Percentiles rank a stretch among this genome's conserved stretches.
Conservation (phyloP, 1,139 yeast genomes). For the Candida dubliniensis region DNA sequence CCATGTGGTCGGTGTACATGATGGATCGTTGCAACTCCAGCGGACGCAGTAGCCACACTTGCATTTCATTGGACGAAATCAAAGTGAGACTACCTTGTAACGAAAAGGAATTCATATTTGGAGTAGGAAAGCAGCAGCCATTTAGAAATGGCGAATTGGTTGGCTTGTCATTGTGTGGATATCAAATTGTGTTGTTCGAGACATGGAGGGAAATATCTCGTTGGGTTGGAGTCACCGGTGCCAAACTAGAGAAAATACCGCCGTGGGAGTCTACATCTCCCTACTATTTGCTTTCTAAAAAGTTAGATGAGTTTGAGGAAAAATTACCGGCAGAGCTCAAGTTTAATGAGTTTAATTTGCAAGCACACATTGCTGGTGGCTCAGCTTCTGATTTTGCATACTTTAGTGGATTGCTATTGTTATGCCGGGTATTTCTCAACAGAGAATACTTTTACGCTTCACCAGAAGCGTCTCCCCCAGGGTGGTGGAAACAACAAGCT, state of each 20-base stretch:
- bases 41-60: constrained; percentile 34
- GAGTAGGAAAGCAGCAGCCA: constrained; percentile 16
- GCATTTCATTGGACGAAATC: constrained; percentile 28
- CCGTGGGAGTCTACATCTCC: constrained; percentile 30
- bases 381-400: constrained; percentile 38
- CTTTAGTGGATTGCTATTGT: constrained; percentile 32
- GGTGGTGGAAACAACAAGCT: constrained; percentile 33
- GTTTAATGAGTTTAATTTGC: constrained; percentile 27
- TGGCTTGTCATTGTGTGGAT: constrained; percentile 24
- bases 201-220: constrained; percentile 33
- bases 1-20: constrained; percentile 43
- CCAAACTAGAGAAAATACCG: constrained; percentile 25
- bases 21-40: constrained; percentile 44
- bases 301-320: constrained; percentile 21
- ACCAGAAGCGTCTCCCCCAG: constrained; percentile 28
- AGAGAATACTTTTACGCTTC: constrained; percentile 36
- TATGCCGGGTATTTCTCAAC: constrained; percentile 33
- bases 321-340: constrained; percentile 24
- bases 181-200: constrained; percentile 30
- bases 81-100: constrained; percentile 23
- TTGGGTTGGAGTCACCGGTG: constrained; percentile 36
- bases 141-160: constrained; percentile 12
- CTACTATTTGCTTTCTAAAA: constrained; percentile 22
- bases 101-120: constrained; percentile 27
- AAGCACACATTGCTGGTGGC: constrained; percentile 32